Evolutionary conservation across 352 stramenopile genomes (phyloP).

Genomic region (Pythium monospermum): DNA sequence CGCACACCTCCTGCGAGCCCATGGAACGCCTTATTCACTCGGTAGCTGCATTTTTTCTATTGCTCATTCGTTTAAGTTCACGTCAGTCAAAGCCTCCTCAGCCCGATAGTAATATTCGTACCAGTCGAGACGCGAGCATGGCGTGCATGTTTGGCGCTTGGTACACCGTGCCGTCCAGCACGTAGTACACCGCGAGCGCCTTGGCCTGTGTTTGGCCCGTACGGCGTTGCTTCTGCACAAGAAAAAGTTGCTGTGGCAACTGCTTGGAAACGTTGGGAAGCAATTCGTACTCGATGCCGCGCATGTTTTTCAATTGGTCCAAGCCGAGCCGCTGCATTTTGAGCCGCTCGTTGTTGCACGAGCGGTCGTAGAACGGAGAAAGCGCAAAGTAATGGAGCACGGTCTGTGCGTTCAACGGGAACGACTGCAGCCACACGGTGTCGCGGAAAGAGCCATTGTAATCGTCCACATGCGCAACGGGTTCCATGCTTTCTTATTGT

Average conservation of each 20-base stretch:
- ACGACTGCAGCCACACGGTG: slow-evolving; percentile 85
- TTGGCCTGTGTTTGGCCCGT: slow-evolving; percentile 71
- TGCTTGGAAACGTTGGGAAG: slow-evolving; percentile 80
- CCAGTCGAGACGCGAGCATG: slow-evolving; percentile 81
- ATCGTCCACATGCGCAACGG: slow-evolving; percentile 68
- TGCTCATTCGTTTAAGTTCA: too few relatives aligned
- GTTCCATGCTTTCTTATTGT: slow-evolving; percentile 68
- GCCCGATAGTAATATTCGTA: slow-evolving; percentile 22
- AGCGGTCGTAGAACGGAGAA: slow-evolving; percentile 86
- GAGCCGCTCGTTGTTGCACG: slow-evolving; percentile 87
- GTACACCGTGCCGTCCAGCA: slow-evolving; percentile 84
- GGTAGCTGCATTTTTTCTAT: slow-evolving; percentile 87
- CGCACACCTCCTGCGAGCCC: slow-evolving; percentile 65
- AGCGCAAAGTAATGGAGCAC: slow-evolving; percentile 87
- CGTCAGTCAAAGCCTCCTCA: too few relatives aligned
- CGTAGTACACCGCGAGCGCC: slow-evolving; percentile 84
- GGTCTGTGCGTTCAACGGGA: slow-evolving; percentile 77
- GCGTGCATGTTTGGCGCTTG: slow-evolving; percentile 85
- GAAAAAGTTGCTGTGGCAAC: slow-evolving; percentile 80
- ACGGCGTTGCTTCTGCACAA: slow-evolving; percentile 84
- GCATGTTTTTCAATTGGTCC: slow-evolving; percentile 86
- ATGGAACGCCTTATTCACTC: slow-evolving; percentile 82
- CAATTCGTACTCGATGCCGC: slow-evolving; percentile 86
- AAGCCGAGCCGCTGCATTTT: slow-evolving; percentile 87
- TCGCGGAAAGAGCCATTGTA: slow-evolving; percentile 87